phyloP scores from a whole-genome alignment of 371 early-diverging fungal genomes.

The Ecytonucleospora hepatopenaei region DNA sequence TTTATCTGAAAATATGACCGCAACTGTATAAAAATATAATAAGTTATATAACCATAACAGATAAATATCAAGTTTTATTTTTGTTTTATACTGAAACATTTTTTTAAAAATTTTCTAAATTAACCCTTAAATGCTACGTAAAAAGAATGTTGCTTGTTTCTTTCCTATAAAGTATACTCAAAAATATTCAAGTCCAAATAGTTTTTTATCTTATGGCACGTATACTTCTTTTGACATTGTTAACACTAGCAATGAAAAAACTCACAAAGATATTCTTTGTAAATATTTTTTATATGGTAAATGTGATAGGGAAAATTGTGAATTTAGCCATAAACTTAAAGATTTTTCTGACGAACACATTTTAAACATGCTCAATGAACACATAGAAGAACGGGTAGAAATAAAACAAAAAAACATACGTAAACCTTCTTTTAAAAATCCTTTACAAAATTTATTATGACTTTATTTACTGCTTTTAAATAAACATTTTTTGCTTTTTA shows the following conservation, averaged over 20 bases:
- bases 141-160: slow-evolving; percentile 13
- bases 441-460: too few relatives aligned
- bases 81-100: neutral
- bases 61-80: too few relatives aligned
- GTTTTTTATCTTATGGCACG: too few relatives aligned
- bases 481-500: too few relatives aligned
- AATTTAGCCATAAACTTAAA: slow-evolving; percentile 6
- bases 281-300: neutral
- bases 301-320: slow-evolving; percentile 9
- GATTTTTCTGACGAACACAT: slow-evolving; percentile 2
- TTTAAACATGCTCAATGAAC: neutral
- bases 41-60: too few relatives aligned
- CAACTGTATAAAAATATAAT: too few relatives aligned
- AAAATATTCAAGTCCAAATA: too few relatives aligned
- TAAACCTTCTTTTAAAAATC: too few relatives aligned
- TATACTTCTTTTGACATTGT: neutral
- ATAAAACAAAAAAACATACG: neutral
- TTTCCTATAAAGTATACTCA: neutral
- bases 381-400: neutral
- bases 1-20: too few relatives aligned
- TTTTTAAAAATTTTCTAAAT: neutral
- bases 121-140: slow-evolving; percentile 1
- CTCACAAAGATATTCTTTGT: slow-evolving; percentile 15
- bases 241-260: neutral
- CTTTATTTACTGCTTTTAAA: too few relatives aligned